phyloP scores from a whole-genome alignment of 2,329 filamentous ascomycete species.

The Lecanicillium sp. region DNA sequence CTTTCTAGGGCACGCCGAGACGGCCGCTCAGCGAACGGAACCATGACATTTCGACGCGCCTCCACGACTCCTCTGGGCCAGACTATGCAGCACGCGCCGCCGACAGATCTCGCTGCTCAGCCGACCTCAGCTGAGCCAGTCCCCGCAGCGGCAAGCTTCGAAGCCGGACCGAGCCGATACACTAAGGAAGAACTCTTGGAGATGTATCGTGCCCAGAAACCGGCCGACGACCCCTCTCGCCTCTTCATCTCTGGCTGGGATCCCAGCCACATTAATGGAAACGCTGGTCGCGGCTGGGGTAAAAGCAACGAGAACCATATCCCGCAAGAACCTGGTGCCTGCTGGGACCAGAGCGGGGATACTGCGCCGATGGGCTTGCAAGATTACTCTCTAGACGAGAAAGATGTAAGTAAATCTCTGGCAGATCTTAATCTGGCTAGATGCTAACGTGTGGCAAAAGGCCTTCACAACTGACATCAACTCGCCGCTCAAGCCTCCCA shows the following conservation, averaged over 20 bases:
- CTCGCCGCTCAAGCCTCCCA: constrained; percentile 81
- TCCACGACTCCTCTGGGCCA: constrained; percentile 50
- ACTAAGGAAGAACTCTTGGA: constrained; percentile 72
- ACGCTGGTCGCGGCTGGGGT: constrained; percentile 63
- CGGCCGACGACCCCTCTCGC: constrained; percentile 49
- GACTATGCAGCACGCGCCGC: constrained; percentile 31
- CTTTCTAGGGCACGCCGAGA: constrained; percentile 50
- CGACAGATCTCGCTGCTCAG: constrained; percentile 35
- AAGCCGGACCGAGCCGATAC: constrained; percentile 54
- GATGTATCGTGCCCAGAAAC: constrained; percentile 54
- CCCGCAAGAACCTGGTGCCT: constrained; percentile 79
- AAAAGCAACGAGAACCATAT: constrained; percentile 68
- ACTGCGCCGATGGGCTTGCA: constrained; percentile 66
- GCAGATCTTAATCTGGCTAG: not conserved
- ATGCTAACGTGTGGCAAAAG: constrained; percentile 36
- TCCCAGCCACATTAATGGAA: constrained; percentile 63
- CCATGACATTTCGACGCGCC: constrained; percentile 57
- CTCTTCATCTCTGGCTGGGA: constrained; percentile 76
- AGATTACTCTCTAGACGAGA: constrained; percentile 60
- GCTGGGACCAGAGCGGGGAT: constrained; percentile 74
- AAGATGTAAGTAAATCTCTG: constrained; percentile 40
- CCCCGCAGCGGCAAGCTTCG: constrained; percentile 26
- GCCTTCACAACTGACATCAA: constrained; percentile 84
- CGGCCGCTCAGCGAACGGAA: constrained; percentile 54
- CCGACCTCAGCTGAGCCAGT: constrained; percentile 31